Evolutionary conservation across 129 eudicot species (phyloP).

Genomic region (Helianthus annuus): HanXRQr2.0-SUNRISE NC_035442.2:169401281-169401780

Average conservation of each 20-base stretch:
- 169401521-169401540: constrained; percentile 12
- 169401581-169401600: constrained; percentile 20
- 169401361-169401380: constrained; percentile 34
- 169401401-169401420: constrained; percentile 44
- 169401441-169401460: constrained; percentile 32
- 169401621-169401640: neutral
- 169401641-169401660: neutral
- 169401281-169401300: too few species aligned
- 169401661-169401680: too few species aligned
- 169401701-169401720: too few species aligned
- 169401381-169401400: constrained; percentile 43
- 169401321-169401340: neutral
- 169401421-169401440: constrained; percentile 45
- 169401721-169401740: too few species aligned
- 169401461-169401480: constrained; percentile 70
- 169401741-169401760: too few species aligned
- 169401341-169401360: neutral
- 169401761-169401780: too few species aligned
- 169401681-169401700: too few species aligned
- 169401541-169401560: constrained; percentile 40
- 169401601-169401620: constrained; percentile 11
- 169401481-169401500: constrained; percentile 73
- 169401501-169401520: constrained; percentile 59
- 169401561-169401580: constrained; percentile 38
- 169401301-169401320: neutral